phyloP scores from a whole-genome alignment of 257 asterid genomes.

The Capsicum baccatum region DNA sequence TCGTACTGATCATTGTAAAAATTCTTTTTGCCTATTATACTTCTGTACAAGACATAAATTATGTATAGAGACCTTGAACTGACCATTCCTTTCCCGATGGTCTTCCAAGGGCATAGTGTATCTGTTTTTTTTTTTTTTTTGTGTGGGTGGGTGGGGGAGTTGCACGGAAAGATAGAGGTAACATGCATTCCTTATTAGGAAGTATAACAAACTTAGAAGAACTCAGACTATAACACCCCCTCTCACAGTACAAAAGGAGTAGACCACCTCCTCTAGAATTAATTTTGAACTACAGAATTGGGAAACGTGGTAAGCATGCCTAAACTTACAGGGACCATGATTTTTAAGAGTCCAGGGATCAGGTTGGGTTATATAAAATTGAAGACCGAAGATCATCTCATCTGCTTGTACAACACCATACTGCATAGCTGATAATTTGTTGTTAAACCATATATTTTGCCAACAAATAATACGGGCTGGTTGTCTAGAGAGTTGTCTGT shows the following conservation, averaged over 20 bases:
- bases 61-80: too few species aligned
- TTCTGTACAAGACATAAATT: too few species aligned
- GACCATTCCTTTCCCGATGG: too few species aligned
- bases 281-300: background rate
- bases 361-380: background rate
- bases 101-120: too few species aligned
- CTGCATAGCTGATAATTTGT: background rate
- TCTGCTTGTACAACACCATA: background rate
- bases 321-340: background rate
- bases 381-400: background rate
- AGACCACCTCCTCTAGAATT: background rate
- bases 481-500: background rate
- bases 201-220: too few species aligned
- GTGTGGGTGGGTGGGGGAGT: too few species aligned
- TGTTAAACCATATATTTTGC: background rate
- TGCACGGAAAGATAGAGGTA: too few species aligned
- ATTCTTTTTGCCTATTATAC: too few species aligned
- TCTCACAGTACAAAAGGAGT: too few species aligned
- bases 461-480: background rate
- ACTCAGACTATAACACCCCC: too few species aligned
- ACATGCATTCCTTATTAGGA: too few species aligned
- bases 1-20: background rate
- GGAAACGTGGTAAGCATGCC: slow-evolving; percentile 6
- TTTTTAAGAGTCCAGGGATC: background rate
- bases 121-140: too few species aligned